A percentile compares a stretch with the other conserved stretches of the same genome.
phyloP scores from a whole-genome alignment of 768 basidiomycete species.

The Neoboletus subvelutipes region DNA sequence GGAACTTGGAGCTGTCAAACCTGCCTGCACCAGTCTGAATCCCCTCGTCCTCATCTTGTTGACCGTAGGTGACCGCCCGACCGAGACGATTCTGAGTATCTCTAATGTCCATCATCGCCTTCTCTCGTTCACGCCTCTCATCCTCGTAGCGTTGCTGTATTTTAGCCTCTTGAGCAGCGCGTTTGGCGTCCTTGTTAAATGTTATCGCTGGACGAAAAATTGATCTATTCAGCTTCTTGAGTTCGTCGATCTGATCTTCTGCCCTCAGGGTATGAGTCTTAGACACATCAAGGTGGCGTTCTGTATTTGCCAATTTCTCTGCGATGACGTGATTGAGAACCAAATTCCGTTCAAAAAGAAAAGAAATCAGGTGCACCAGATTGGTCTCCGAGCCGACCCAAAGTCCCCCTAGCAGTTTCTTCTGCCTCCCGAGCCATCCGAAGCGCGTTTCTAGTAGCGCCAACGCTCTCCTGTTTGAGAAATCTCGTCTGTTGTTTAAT shows the following conservation, averaged over 20 bases:
- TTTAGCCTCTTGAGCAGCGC: slow-evolving; percentile 82
- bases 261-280: slow-evolving; percentile 86
- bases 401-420: slow-evolving; percentile 87
- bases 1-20: slow-evolving; percentile 41
- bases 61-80: slow-evolving; percentile 63
- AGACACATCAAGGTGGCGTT: slow-evolving; percentile 90
- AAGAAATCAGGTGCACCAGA: slow-evolving; percentile 60
- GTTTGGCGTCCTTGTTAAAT: slow-evolving; percentile 92
- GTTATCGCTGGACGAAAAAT: slow-evolving; percentile 93
- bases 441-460: slow-evolving; percentile 87
- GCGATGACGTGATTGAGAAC: neutral
- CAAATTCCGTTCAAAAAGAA: neutral
- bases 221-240: slow-evolving; percentile 90
- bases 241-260: slow-evolving; percentile 90
- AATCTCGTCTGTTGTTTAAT: slow-evolving; percentile 91
- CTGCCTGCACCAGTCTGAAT: slow-evolving; percentile 32
- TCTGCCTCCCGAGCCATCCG: slow-evolving; percentile 94
- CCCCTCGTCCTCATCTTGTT: slow-evolving; percentile 45
- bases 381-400: slow-evolving; percentile 84
- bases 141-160: slow-evolving; percentile 84
- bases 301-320: slow-evolving; percentile 92
- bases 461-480: slow-evolving; percentile 89
- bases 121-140: slow-evolving; percentile 80
- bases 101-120: slow-evolving; percentile 80
- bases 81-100: slow-evolving; percentile 87